These are phyloP conservation scores for Thermothielavioides terrestris DNA, from an alignment of 495 filamentous ascomycete genomes.

Conservation along the genomic window DNA sequence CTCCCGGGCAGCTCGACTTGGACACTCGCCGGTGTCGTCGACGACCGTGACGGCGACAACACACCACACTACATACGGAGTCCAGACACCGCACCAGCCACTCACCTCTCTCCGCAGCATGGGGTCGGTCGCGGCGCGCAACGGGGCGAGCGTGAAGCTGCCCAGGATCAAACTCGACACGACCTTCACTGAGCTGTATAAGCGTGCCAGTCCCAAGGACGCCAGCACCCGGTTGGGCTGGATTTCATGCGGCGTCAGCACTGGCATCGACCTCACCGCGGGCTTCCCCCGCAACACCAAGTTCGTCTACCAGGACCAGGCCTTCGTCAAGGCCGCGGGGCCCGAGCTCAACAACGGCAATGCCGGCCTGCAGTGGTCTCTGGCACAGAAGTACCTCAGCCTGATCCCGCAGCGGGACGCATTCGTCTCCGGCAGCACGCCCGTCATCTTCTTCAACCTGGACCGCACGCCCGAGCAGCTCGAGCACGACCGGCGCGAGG, in stretches of 20 bases:
- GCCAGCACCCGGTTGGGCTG: slow-evolving; percentile 14
- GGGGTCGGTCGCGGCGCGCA: slow-evolving; percentile 5
- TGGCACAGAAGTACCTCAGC: slow-evolving; percentile 22
- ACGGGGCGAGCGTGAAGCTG: slow-evolving; percentile 5
- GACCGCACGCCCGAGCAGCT: slow-evolving; percentile 2
- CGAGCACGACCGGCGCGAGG: slow-evolving; percentile 19
- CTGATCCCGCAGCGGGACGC: slow-evolving; percentile 28
- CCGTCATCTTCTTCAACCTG: slow-evolving; percentile 21
- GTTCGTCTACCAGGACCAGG: slow-evolving; percentile 27
- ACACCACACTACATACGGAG: too few relatives aligned
- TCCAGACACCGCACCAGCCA: neutral
- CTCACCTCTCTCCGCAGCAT: neutral
- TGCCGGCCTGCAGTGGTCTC: slow-evolving; percentile 17
- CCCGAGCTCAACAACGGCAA: slow-evolving; percentile 41
- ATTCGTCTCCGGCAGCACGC: slow-evolving; percentile 22
- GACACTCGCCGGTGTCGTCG: too few relatives aligned
- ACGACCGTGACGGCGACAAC: too few relatives aligned
- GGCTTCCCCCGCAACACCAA: slow-evolving; percentile 27
- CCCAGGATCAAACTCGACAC: slow-evolving; percentile 26
- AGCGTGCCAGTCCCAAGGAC: slow-evolving; percentile 6
- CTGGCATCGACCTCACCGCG: slow-evolving; percentile 14
- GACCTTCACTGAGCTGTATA: slow-evolving; percentile 27
- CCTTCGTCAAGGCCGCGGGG: slow-evolving; percentile 36
- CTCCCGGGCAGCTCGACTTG: too few relatives aligned
- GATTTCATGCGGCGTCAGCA: slow-evolving; percentile 21